A percentile compares a stretch with the other conserved stretches of the same genome.
Evolutionary conservation across 169 alveolate genomes (phyloP).

Genomic region (Plasmodium inui): DNA sequence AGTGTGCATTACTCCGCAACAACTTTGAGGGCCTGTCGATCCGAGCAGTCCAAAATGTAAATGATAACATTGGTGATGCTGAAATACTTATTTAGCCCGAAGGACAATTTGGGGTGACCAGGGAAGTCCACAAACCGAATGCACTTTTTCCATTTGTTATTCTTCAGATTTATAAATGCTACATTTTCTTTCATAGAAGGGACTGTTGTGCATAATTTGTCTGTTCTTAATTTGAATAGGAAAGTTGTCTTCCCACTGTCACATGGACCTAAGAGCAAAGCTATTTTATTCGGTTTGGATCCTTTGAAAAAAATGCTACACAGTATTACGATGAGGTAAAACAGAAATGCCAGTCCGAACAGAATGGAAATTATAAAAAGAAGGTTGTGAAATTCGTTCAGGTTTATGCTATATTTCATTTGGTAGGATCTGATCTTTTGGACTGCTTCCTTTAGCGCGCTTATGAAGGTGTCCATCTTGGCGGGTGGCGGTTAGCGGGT

Average conservation of each 20-base stretch:
- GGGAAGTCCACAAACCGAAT: conserved; percentile 68
- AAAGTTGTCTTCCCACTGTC: conserved; percentile 72
- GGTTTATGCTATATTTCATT: conserved; percentile 43
- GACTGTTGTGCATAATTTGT: conserved; percentile 52
- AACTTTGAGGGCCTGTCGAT: conserved; percentile 44
- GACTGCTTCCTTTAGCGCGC: not conserved
- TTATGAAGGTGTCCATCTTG: conserved; percentile 32
- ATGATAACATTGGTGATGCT: conserved; percentile 34
- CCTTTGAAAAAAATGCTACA: conserved; percentile 29
- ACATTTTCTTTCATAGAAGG: conserved; percentile 71
- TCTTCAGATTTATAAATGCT: conserved; percentile 40
- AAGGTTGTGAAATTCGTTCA: conserved; percentile 63
- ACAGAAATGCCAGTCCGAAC: conserved; percentile 29
- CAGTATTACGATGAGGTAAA: conserved; percentile 32
- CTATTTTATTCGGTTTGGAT: conserved; percentile 26
- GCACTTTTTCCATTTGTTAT: conserved; percentile 23
- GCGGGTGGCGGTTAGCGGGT: not conserved
- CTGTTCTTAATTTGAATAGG: conserved; percentile 42
- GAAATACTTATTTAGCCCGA: conserved; percentile 23
- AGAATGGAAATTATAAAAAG: conserved; percentile 23
- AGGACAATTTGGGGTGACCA: conserved; percentile 53
- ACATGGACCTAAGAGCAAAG: conserved; percentile 67
- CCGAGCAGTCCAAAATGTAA: conserved; percentile 52
- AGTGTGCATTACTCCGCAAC: conserved; percentile 58
- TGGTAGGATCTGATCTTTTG: conserved; percentile 6